Evolutionary conservation across 345 rosid genomes (phyloP).

Genomic region (Euclidium syriacum): DNA sequence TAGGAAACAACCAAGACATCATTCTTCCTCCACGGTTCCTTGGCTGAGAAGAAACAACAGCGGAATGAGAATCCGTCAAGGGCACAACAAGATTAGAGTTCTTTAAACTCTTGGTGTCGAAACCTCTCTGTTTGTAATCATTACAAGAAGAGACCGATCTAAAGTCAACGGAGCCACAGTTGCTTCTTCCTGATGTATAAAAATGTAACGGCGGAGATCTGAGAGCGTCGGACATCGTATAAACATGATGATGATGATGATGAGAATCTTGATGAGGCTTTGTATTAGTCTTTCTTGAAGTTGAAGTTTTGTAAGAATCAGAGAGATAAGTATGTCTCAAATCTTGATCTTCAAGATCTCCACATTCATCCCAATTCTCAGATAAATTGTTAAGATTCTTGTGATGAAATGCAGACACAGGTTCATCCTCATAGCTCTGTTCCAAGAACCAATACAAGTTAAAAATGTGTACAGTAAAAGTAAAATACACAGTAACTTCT

Average conservation of each 20-base stretch:
- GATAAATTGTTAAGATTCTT: constrained; percentile 50
- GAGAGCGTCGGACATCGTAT: constrained; percentile 48
- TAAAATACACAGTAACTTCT: constrained; percentile 8
- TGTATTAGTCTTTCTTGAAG: constrained; percentile 47
- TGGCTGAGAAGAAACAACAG: constrained; percentile 49
- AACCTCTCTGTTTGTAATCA: constrained; percentile 49
- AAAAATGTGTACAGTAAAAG: not conserved
- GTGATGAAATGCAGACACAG: constrained; percentile 43
- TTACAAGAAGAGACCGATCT: constrained; percentile 70
- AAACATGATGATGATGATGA: constrained; percentile 46
- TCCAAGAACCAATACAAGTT: constrained; percentile 6
- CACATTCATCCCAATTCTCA: constrained; percentile 70
- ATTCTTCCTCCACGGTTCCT: constrained; percentile 47
- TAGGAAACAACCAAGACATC: constrained; percentile 78
- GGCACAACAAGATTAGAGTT: constrained; percentile 72
- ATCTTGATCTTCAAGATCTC: constrained; percentile 32
- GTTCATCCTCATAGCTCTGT: constrained; percentile 89
- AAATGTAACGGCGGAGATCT: constrained; percentile 32
- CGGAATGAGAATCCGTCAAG: constrained; percentile 59
- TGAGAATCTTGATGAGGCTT: constrained; percentile 30
- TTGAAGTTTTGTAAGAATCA: constrained; percentile 47
- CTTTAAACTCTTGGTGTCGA: constrained; percentile 43
- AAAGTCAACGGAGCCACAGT: constrained; percentile 57
- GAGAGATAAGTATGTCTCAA: constrained; percentile 39
- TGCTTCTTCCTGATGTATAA: constrained; percentile 24